phyloP scores from a whole-genome alignment of 2,329 filamentous ascomycete genomes.

The Aspergillus sp. region DNA sequence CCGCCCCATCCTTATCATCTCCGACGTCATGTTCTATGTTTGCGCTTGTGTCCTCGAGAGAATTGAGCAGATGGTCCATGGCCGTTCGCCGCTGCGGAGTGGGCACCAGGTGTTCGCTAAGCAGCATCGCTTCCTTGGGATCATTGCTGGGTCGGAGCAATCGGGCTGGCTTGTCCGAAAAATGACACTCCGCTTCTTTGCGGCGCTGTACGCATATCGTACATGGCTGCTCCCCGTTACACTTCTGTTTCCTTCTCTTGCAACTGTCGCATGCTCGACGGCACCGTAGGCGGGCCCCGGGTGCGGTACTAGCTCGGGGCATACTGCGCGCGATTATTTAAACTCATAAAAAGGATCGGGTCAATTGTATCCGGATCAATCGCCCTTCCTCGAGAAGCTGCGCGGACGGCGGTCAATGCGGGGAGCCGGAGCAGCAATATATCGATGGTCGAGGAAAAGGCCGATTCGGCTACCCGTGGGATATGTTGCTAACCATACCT shows the following conservation, averaged over 20 bases:
- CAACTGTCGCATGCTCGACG: constrained; percentile 46
- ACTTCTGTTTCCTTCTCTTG: constrained; percentile 53
- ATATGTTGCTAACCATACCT: no score
- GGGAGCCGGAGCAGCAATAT: constrained; percentile 1
- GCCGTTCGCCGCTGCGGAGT: constrained; percentile 34
- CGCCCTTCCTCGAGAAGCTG: neutral
- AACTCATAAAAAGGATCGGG: no score
- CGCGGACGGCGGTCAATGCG: neutral
- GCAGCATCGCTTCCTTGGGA: constrained; percentile 33
- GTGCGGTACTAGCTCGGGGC: constrained; percentile 31
- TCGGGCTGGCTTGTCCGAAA: constrained; percentile 37
- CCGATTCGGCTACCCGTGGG: no score
- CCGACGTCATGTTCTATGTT: constrained; percentile 27
- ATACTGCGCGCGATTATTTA: constrained; percentile 15
- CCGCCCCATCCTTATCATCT: constrained; percentile 34
- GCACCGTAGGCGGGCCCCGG: constrained; percentile 35
- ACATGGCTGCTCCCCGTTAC: constrained; percentile 52
- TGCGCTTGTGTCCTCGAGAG: constrained; percentile 32
- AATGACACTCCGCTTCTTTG: constrained; percentile 43
- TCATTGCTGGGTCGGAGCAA: constrained; percentile 29
- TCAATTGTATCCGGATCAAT: neutral
- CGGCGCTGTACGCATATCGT: constrained; percentile 49
- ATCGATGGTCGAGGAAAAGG: neutral
- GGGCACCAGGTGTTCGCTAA: constrained; percentile 30
- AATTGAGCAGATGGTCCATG: constrained; percentile 35